Percentiles rank a stretch among this genome's conserved stretches.
These are phyloP conservation scores for Claviceps sp. DNA, from an alignment of 2,329 filamentous ascomycete genomes.

Conservation along the genomic window DNA sequence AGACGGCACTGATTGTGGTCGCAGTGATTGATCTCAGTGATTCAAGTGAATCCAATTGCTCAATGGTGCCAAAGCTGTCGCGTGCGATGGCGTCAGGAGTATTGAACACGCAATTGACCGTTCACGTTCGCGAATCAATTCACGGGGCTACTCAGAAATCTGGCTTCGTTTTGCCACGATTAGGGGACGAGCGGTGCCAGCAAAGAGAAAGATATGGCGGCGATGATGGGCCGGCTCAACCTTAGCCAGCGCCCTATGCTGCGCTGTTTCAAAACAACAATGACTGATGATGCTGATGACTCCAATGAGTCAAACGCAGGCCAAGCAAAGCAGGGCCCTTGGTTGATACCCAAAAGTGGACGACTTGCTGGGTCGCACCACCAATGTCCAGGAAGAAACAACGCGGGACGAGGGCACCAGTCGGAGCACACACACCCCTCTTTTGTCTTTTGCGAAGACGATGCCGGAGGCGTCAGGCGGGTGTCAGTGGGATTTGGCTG, in stretches of 20 bases:
- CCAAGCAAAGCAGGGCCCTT: conserved; percentile 1
- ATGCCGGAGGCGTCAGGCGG: background rate
- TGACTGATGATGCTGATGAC: conserved; percentile 1
- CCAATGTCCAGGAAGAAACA: background rate
- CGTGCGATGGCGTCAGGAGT: background rate
- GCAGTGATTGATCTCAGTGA: background rate
- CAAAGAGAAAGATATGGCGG: too few species aligned
- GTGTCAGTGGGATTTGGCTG: background rate
- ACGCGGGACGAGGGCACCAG: background rate
- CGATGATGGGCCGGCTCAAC: too few species aligned
- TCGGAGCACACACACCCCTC: background rate
- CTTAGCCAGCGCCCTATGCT: too few species aligned
- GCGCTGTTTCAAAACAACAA: background rate
- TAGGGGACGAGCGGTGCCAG: background rate
- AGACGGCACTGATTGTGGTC: background rate
- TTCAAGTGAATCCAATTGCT: conserved; percentile 1
- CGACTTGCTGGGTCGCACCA: background rate
- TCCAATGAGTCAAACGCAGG: background rate
- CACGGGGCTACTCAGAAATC: background rate
- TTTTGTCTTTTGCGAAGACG: background rate
- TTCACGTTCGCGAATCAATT: background rate
- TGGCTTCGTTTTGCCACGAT: background rate
- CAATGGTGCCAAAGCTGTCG: conserved; percentile 4
- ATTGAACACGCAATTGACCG: conserved; percentile 1
- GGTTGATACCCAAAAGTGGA: conserved; percentile 7